phyloP scores from a whole-genome alignment of 176 grass and related monocot species.

The Thalia dealbata region DNA sequence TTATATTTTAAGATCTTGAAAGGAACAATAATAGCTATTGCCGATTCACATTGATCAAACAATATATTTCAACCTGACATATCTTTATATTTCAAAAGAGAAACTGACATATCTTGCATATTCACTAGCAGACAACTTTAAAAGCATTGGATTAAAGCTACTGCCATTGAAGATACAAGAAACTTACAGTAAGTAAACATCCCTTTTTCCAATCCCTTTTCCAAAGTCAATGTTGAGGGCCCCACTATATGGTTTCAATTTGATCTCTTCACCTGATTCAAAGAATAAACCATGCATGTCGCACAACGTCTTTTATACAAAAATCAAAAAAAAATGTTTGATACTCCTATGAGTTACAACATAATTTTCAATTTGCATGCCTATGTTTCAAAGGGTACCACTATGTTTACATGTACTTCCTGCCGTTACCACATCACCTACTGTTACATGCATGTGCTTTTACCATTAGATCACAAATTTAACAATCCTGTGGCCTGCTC shows the following conservation, averaged over 20 bases:
- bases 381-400: too few relatives aligned
- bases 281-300: slow-evolving; percentile 4
- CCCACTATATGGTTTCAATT: slow-evolving; percentile 81
- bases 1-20: background rate
- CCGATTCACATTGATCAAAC: background rate
- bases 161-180: background rate
- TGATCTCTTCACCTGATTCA: slow-evolving; percentile 78
- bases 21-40: background rate
- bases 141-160: background rate
- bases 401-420: too few relatives aligned
- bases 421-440: background rate
- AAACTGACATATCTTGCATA: too few relatives aligned
- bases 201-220: slow-evolving; percentile 68
- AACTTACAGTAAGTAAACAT: slow-evolving; percentile 91
- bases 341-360: too few relatives aligned
- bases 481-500: too few relatives aligned
- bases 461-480: too few relatives aligned
- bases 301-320: background rate
- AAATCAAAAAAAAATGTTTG: background rate
- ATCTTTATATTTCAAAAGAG: too few relatives aligned
- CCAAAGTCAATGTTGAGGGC: slow-evolving; percentile 80
- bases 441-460: too few relatives aligned
- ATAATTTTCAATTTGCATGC: too few relatives aligned
- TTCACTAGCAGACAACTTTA: background rate
- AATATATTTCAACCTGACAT: background rate